phyloP scores from a whole-genome alignment of 2,329 filamentous ascomycete genomes.

The Xylaria sp. region DNA sequence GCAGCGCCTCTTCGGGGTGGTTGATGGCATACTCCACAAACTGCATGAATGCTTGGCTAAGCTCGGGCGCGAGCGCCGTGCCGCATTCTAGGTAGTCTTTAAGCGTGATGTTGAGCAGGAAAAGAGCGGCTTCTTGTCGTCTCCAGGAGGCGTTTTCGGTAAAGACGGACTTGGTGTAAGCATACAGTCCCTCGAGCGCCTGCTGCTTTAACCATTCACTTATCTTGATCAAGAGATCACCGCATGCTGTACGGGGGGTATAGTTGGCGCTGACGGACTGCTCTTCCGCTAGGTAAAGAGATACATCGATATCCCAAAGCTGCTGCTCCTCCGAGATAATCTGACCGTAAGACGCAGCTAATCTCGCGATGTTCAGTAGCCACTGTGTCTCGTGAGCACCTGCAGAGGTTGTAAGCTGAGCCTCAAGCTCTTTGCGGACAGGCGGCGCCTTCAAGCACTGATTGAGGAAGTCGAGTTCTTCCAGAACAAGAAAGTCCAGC shows the following conservation, averaged over 20 bases:
- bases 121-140: slow-evolving; percentile 74
- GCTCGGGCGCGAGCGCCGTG: slow-evolving; percentile 62
- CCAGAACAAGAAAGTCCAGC: slow-evolving; percentile 84
- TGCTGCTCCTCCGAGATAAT: slow-evolving; percentile 91
- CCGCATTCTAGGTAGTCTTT: slow-evolving; percentile 76
- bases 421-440: slow-evolving; percentile 82
- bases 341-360: slow-evolving; percentile 78
- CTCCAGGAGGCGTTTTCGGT: slow-evolving; percentile 52
- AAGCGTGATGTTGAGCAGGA: slow-evolving; percentile 76
- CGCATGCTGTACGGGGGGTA: slow-evolving; percentile 86
- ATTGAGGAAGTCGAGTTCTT: slow-evolving; percentile 93
- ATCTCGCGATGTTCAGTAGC: slow-evolving; percentile 81
- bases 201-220: slow-evolving; percentile 79
- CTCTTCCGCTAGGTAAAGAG: slow-evolving; percentile 91
- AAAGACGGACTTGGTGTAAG: slow-evolving; percentile 71
- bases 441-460: slow-evolving; percentile 82
- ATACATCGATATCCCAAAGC: slow-evolving; percentile 94
- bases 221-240: slow-evolving; percentile 86
- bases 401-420: slow-evolving; percentile 60
- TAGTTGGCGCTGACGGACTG: slow-evolving; percentile 94
- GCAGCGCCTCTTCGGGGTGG: slow-evolving; percentile 63
- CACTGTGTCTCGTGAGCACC: slow-evolving; percentile 64
- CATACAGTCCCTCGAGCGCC: slow-evolving; percentile 72
- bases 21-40: slow-evolving; percentile 74
- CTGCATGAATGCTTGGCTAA: slow-evolving; percentile 70